phyloP scores from a whole-genome alignment of 1,284 basidiomycete genomes.

The Fistulinella cinereoalba region DNA sequence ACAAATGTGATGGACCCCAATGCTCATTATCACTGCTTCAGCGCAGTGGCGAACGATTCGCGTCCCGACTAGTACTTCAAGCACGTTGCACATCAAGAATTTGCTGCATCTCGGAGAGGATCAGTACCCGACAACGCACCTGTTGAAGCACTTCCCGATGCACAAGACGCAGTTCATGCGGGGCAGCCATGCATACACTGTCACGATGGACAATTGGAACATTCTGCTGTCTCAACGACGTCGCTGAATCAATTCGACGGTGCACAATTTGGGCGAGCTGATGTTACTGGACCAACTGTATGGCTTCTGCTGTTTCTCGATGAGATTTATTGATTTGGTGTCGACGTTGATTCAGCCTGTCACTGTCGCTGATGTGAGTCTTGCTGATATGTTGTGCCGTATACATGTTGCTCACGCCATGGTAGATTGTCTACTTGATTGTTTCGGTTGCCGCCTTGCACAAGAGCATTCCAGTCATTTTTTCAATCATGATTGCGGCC shows the following conservation, averaged over 20 bases:
- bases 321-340: slow-evolving; percentile 94
- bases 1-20: slow-evolving; percentile 80
- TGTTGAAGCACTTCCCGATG: slow-evolving; percentile 90
- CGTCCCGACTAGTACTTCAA: slow-evolving; percentile 99
- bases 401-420: slow-evolving; percentile 7
- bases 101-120: slow-evolving; percentile 96
- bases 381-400: not conserved
- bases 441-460: slow-evolving; percentile 68
- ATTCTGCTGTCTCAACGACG: slow-evolving; percentile 95
- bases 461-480: slow-evolving; percentile 70
- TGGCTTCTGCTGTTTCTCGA: slow-evolving; percentile 97
- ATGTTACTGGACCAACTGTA: slow-evolving; percentile 92
- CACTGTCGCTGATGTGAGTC: slow-evolving; percentile 88
- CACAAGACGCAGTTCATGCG: slow-evolving; percentile 94
- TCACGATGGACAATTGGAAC: slow-evolving; percentile 92
- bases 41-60: slow-evolving; percentile 80
- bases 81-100: slow-evolving; percentile 96
- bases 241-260: slow-evolving; percentile 99
- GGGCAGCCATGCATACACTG: slow-evolving; percentile 90
- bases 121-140: slow-evolving; percentile 93
- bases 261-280: slow-evolving; percentile 95
- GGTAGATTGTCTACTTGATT: slow-evolving; percentile 82
- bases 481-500: slow-evolving; percentile 90
- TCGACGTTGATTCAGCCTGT: slow-evolving; percentile 88
- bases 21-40: slow-evolving; percentile 95